Percentiles rank a stretch among this genome's conserved stretches.
Evolutionary conservation across 2,329 filamentous ascomycete genomes (phyloP).

Genomic region (Paraphaeosphaeria sporulosa): DNA sequence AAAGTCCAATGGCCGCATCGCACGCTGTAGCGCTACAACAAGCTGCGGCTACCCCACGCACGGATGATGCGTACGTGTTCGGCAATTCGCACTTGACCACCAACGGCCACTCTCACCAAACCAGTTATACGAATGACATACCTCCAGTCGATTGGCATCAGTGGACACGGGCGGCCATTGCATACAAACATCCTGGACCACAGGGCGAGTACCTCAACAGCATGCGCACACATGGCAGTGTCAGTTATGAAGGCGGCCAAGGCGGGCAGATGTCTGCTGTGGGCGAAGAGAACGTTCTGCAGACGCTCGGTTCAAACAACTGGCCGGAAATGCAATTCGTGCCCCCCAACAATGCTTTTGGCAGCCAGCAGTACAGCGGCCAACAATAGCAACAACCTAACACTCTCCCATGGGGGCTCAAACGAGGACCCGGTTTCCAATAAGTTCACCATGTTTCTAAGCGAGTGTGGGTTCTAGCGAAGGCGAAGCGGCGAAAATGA

Average conservation of each 20-base stretch:
- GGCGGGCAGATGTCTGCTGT: conserved; percentile 28
- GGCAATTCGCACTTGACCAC: conserved; percentile 23
- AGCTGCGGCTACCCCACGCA: conserved; percentile 30
- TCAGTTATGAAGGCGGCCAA: conserved; percentile 26
- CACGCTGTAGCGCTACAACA: conserved; percentile 41
- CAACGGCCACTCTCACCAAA: conserved; percentile 24
- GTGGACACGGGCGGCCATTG: conserved; percentile 44
- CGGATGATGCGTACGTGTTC: conserved; percentile 35
- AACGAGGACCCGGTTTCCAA: not conserved
- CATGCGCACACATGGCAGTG: conserved; percentile 45
- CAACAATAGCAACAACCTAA: not conserved
- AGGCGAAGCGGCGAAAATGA: not conserved
- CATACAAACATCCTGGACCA: conserved; percentile 36
- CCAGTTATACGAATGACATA: conserved; percentile 36
- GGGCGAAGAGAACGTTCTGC: conserved; percentile 34
- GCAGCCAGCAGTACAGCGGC: conserved; percentile 20
- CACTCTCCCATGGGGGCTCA: not conserved
- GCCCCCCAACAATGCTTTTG: conserved; percentile 31
- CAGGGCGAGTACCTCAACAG: conserved; percentile 47
- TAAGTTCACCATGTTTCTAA: not conserved
- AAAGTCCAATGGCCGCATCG: conserved; percentile 36
- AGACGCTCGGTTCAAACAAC: conserved; percentile 25
- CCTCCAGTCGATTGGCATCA: conserved; percentile 45
- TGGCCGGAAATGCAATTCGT: conserved; percentile 44
- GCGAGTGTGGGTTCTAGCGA: conserved; percentile 4